Evolutionary conservation across 2,329 filamentous ascomycete genomes (phyloP), one percentile per base, ranked within the genome.

Genomic region (Fusarium continuum): DNA sequence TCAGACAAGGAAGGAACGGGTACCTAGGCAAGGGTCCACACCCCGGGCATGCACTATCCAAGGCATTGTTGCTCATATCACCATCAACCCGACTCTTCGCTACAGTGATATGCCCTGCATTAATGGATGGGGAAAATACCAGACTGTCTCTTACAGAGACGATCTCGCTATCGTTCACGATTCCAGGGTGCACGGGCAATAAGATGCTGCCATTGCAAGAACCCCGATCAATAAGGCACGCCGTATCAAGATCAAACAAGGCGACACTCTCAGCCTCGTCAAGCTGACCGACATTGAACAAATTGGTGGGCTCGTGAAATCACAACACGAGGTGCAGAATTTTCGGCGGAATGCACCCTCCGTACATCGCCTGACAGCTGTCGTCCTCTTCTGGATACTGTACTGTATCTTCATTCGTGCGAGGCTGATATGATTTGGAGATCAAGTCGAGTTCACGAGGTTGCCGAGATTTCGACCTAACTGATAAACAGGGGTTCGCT

Each of bases 391-490:
- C 34, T 47, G 34, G 54, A 31, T 35, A n/a, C n/a, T n/a, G n/a
- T n/a, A n/a, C n/a, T n/a, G n/a, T n/a, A 16, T 47, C 19, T 47
- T 54, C 50, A 68, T 57, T 68, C 64, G 53, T 62, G 55, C 46
- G 41, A 66, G 58, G 61, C 43, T 62, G 49, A 57, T 57, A 68
- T 62, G 65, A 56, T 55, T 43, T 61, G 54, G 53, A 49, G 50
- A 41, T 46, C 48, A 48, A 53, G 43, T 58, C 31, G 28, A 45
- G 40, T 53, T 46, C 39, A 35, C 23, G 61, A 61, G 45, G 55
- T 55, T 60, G 49, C 55, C 63, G 62, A 69, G 65, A 61, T 64
- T 61, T 61, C 40, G 50, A 55, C 38, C 48, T 14, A 61, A 61
- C 49, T 36, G 36, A 55, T 39, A 45, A 40, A 57, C 50, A 64